Evolutionary conservation across 148 eudicot genomes (phyloP), one percentile per base, ranked within the genome.

Genomic region (Suaeda aralocaspica): DNA sequence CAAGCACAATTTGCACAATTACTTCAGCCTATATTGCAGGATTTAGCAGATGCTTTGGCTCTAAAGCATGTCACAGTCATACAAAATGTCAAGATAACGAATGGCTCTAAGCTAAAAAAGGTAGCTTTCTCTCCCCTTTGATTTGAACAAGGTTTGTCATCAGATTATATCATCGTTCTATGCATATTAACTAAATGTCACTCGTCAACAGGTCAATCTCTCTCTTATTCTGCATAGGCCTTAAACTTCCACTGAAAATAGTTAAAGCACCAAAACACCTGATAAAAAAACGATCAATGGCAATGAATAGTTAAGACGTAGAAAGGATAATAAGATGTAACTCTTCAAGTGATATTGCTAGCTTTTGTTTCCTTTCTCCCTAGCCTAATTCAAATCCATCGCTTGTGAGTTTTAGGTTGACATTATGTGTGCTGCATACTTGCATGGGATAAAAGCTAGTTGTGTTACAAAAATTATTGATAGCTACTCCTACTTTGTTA

Each of bases 1-100:
- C 89, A 85, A 64, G 84, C 92, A 64, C 89, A 87, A 66, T 87
- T 85, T 59, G 92, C 92, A 24, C 73, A 83, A 53, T 52, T 87
- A 64, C 78, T 87, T 41, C 89, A 83, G 73, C 76, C 78, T 58
- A 72, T 87, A 71, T 78, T 87, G 60, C 87, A 81, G 60, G 92
- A 87, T 36, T 46, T 87, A 30, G 87, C 89, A 4, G 87, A 85
- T 77, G 81, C 84, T 45, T 81, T 87, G 76, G 81, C 89, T 34
- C 33, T 67, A 73, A 81, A 81, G 36, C 81, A 61, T 57, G 72
- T 85, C 66, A 76, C 84, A 25, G 78, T 85, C 39, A 36, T 77
- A 30, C 89, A 81, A 71, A 81, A 83, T 72, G 68, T 87, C 69
- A 83, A 83, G 83, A 70, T 87, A 48, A 69, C 67, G 4, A 85